phyloP scores from a whole-genome alignment of 2,329 filamentous ascomycete species.

The Aureobasidium sp. region DNA sequence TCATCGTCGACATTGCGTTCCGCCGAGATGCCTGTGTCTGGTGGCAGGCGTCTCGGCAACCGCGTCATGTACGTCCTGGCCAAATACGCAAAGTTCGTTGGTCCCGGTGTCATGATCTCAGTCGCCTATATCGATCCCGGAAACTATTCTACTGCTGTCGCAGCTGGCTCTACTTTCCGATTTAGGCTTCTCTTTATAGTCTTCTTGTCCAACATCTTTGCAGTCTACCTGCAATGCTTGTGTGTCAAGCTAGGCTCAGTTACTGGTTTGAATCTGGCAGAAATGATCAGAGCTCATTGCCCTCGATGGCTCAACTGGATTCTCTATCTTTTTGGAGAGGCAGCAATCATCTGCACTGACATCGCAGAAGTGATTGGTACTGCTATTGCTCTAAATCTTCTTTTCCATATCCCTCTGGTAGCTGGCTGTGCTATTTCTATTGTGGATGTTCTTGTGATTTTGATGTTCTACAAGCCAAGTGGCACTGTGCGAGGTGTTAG shows the following conservation, averaged over 20 bases:
- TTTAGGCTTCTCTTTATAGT: constrained; percentile 62
- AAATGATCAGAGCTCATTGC: constrained; percentile 42
- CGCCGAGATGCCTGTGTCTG: constrained; percentile 3
- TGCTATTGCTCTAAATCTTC: constrained; percentile 59
- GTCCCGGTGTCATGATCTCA: constrained; percentile 56
- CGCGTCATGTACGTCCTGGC: constrained; percentile 22
- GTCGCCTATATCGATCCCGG: constrained; percentile 44
- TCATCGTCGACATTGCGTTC: constrained; percentile 17
- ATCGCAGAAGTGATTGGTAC: constrained; percentile 61
- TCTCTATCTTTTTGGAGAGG: constrained; percentile 48
- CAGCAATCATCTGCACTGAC: constrained; percentile 51
- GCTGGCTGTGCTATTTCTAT: constrained; percentile 63
- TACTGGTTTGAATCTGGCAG: constrained; percentile 42
- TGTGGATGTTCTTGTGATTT: constrained; percentile 57
- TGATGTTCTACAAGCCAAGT: constrained; percentile 56
- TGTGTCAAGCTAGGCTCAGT: constrained; percentile 51
- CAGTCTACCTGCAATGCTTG: constrained; percentile 61
- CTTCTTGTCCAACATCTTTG: constrained; percentile 60
- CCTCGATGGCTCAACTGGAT: constrained; percentile 47
- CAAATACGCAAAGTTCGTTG: constrained; percentile 52
- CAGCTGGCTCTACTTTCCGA: constrained; percentile 57
- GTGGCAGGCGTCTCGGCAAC: background rate
- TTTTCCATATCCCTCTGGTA: constrained; percentile 56
- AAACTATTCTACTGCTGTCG: constrained; percentile 64
- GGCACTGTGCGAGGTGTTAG: constrained; percentile 51